Base-by-base conservation (phyloP, 106 monocot species). In the Agapanthus africanus region DNA sequence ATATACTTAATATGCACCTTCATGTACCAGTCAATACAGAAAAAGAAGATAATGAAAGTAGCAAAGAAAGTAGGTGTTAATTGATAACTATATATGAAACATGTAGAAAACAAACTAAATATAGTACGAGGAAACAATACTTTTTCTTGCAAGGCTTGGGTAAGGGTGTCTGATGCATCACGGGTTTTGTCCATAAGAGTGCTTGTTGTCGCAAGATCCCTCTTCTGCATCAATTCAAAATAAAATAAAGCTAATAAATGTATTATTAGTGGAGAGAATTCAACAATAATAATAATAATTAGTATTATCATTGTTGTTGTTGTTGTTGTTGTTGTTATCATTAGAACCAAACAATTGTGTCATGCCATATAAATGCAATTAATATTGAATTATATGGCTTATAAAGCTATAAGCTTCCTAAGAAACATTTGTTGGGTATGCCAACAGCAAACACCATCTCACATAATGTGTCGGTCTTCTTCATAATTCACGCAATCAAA, bases 91-190 rank as follows among this genome's bases (percentile, higher is more conserved):
- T 7, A 54, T 2, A 74, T 54, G 7, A 11, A 34, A 34, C 16
- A 33, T 4, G 30, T 59, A 14, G 0, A 13, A 30, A 3, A 14
- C 0, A 11, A 59, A 31, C 31, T 1, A 4, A 7, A 59, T 0
- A 32, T 6, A 32, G 1, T 50, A 46, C 34, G 71, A n/a, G 63
- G 18, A 41, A 69, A 38, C 6, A 27, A 37, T 1, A 99, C 99
- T 87, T 99, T 99, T 70, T 93, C 99, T 76, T 87, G 79, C 76
- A 99, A 78, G 59, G 93, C 99, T 71, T 90, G 84, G 34, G 83
- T 74, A 75, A 99, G 74, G 27, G 79, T 77, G 37, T 87, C 79
- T 54, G 93, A 83, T 22, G 66, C 68, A 76, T 79, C 82, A 54
- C 3, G 46, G 50, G 61, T 65, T 18, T 40, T 78, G 23, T 68